These are phyloP conservation scores for Acanthamoeba castellanii DNA, from an alignment of 208 protist genomes.

Conservation along the genomic window DNA sequence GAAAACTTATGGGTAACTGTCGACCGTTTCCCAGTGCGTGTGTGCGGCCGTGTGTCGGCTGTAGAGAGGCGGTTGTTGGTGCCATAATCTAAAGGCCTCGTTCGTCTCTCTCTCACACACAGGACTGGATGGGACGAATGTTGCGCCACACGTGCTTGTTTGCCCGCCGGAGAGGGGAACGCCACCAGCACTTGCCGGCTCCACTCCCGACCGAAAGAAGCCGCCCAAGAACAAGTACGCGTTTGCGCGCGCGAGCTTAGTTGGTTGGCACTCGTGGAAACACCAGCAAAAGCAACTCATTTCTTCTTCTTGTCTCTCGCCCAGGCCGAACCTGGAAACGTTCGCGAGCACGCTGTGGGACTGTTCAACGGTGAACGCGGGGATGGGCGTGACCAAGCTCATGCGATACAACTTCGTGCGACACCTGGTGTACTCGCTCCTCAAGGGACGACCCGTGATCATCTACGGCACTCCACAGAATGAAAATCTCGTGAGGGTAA, in stretches of 20 bases:
- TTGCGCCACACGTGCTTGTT: conserved; percentile 4
- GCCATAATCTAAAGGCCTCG: too few relatives aligned
- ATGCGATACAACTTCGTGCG: conserved; percentile 45
- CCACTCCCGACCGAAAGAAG: conserved; percentile 49
- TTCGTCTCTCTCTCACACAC: too few relatives aligned
- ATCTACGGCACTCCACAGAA: conserved; percentile 42
- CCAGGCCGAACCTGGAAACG: conserved; percentile 32
- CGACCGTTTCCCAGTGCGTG: too few relatives aligned
- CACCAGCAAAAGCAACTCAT: too few relatives aligned
- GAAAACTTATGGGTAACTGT: conserved; percentile 47
- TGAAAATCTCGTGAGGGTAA: neutral
- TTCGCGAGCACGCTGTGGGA: conserved; percentile 63
- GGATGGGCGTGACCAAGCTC: conserved; percentile 17
- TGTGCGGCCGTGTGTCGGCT: too few relatives aligned
- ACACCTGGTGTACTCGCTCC: conserved; percentile 64
- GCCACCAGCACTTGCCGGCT: neutral
- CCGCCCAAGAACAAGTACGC: neutral
- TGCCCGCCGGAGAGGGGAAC: conserved; percentile 11
- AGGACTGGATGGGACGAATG: neutral
- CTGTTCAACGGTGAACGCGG: conserved; percentile 23
- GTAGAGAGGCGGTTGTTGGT: too few relatives aligned
- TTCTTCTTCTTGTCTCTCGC: too few relatives aligned
- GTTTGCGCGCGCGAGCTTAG: too few relatives aligned
- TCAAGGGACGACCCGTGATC: conserved; percentile 62
- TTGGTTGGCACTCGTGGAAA: too few relatives aligned